Evolutionary conservation across 345 rosid species (phyloP), one percentile per base, ranked within the genome.

Genomic region (Leavenworthia alabamica): DNA sequence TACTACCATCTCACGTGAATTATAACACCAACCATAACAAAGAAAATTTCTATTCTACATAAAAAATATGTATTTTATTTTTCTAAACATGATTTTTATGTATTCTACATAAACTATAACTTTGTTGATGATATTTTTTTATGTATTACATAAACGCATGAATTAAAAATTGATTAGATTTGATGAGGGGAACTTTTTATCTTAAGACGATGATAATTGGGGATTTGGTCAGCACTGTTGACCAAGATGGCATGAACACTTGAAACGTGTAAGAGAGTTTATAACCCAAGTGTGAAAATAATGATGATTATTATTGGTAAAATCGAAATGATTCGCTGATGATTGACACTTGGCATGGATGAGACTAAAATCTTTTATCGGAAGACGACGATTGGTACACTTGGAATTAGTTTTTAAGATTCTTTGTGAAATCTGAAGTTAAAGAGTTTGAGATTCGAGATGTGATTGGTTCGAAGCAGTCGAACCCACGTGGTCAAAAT

Each of bases 311-410:
- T 35, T 8, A 22, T 56, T 63, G 59, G 15, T 32, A 56, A 63
- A 70, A 55, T 54, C 51, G 58, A 63, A 63, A 63, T 63, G 70
- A 71, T 71, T 63, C 50, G 54, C 65, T 64, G 75, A 71, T 64
- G 75, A 71, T 71, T 71, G 70, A 71, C 70, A 71, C 60, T 60
- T 64, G 75, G 46, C 70, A 39, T 39, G 37, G 54, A 36, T 62
- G 45, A 53, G 22, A 60, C 69, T 40, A 46, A 46, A 70, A 70
- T 24, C 42, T 35, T 60, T 26, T 37, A 54, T 16, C 50, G 54
- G 62, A 53, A 55, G 68, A 70, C 52, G 43, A 62, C 51, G 63
- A 55, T 54, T 64, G 47, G 47, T 55, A n/a, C 74, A 62, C 63
- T 70, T 24, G 37, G 7, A 40, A 23, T 4, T 61, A 67, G 59